These are phyloP conservation scores for Apiotrichum akiyoshidainum DNA, from an alignment of 1,284 basidiomycete genomes.

Conservation along the genomic window DNA sequence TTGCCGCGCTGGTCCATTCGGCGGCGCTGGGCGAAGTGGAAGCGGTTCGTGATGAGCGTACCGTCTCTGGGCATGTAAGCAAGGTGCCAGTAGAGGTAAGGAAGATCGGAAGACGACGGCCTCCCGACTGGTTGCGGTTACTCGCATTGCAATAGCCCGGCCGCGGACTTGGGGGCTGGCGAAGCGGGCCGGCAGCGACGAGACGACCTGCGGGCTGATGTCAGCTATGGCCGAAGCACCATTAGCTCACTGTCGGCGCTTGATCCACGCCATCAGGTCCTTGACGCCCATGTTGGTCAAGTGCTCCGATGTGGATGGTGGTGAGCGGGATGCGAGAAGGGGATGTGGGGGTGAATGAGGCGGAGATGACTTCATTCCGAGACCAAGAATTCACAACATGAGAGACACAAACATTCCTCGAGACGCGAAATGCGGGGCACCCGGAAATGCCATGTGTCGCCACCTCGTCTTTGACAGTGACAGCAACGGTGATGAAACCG, in stretches of 20 bases:
- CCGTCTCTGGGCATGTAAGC: slow-evolving; percentile 35
- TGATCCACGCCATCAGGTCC: slow-evolving; percentile 39
- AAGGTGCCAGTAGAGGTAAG: too few relatives aligned
- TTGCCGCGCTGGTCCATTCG: slow-evolving; percentile 24
- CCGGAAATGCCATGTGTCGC: too few relatives aligned
- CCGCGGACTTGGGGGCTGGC: slow-evolving; percentile 32
- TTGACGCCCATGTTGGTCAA: slow-evolving; percentile 40
- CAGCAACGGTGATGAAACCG: too few relatives aligned
- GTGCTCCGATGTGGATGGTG: too few relatives aligned
- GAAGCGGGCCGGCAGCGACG: slow-evolving; percentile 33
- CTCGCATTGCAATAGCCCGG: slow-evolving; percentile 46
- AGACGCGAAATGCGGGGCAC: too few relatives aligned
- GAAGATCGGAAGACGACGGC: too few relatives aligned
- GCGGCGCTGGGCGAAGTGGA: slow-evolving; percentile 38
- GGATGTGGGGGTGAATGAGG: too few relatives aligned
- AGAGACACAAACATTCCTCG: too few relatives aligned
- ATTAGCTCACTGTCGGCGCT: slow-evolving; percentile 32
- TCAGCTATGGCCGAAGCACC: not conserved
- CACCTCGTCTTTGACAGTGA: too few relatives aligned
- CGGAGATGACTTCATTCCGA: too few relatives aligned
- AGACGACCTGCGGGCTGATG: slow-evolving; percentile 34
- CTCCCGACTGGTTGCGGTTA: not conserved
- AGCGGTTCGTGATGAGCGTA: slow-evolving; percentile 47
- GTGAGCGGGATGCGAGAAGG: too few relatives aligned
- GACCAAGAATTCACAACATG: too few relatives aligned